Base-by-base conservation (phyloP, 306 rosid species). In the Cucurbita argyrosperma region DNA sequence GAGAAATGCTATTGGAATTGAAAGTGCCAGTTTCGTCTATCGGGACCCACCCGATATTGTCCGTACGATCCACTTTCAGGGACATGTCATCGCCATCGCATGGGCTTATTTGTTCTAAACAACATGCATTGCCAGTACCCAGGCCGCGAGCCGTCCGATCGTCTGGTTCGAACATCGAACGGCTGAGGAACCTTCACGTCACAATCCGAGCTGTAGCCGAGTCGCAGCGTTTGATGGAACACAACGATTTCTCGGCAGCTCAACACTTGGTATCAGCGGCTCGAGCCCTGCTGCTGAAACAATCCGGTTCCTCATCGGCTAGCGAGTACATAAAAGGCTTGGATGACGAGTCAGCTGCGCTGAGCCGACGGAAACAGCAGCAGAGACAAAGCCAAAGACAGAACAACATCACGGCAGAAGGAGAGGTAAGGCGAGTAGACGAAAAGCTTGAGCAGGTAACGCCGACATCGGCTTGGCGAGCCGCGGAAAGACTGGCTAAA, bases 391-490 rank as follows among this genome's bases (percentile, higher is more conserved):
- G 13, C 12, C 96, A 73, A 30, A 77, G 84, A 5, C 84, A 11
- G 21, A 79, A 73, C 6, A 49, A 73, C 6, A 49, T 0, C 1
- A 82, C 4, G 10, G 76, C 79, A 40, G 76, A 79, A 49, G 61
- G 23, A 9, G 68, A 72, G 14, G 16, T 16, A 10, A 75, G 9
- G 12, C 76, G 87, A 1, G 18, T 39, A 0, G 92, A 88, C 6
- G 95, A 89, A 38, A 94, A 91, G 81, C 10, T 77, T 0, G 99
- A 91, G 87, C 90, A 91, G 57, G 91, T 91, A 0, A 95, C 99
- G 39, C 97, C 96, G 10, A 95, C 96, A 0, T 91, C 96, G 76
- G 97, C 99, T 84, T 95, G 99, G 99, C 74, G 97, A 76, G 92
- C 99, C 19, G 99, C 99, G 0, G 97, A 91, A 84, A 88, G 92